These are phyloP conservation scores for Cryptosporidium ubiquitum DNA, from an alignment of 169 alveolate species.

Conservation along the genomic window DNA sequence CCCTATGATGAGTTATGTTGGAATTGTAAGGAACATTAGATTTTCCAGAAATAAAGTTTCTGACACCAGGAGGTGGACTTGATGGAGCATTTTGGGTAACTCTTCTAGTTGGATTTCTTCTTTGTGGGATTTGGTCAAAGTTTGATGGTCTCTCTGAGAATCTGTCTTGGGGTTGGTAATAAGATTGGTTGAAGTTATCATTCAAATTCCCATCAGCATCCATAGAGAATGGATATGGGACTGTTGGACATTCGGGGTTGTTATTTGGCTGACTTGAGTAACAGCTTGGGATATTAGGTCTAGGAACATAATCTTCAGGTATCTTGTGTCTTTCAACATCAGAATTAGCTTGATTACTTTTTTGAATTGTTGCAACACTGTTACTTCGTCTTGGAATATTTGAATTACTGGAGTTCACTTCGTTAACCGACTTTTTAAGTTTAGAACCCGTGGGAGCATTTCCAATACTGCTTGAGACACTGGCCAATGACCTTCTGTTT, in stretches of 20 bases:
- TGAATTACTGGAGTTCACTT: neutral
- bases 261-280: neutral
- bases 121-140: neutral
- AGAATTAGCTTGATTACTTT: neutral
- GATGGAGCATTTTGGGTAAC: constrained; percentile 16
- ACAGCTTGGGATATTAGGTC: neutral
- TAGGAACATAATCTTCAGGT: constrained; percentile 45
- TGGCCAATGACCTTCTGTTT: constrained; percentile 9
- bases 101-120: constrained; percentile 21
- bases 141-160: neutral
- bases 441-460: neutral
- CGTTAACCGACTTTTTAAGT: constrained; percentile 5
- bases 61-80: neutral
- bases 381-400: constrained; percentile 6
- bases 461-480: constrained; percentile 2
- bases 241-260: constrained; percentile 20
- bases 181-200: neutral
- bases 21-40: constrained; percentile 40
- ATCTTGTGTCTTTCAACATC: constrained; percentile 6
- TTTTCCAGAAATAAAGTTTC: constrained; percentile 17
- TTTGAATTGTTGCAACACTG: constrained; percentile 17
- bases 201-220: constrained; percentile 26
- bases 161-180: neutral
- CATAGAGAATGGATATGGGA: constrained; percentile 55
- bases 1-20: neutral